These are phyloP conservation scores for Calvatia gigantea DNA, from an alignment of 768 basidiomycete genomes.

Conservation along the genomic window DNA sequence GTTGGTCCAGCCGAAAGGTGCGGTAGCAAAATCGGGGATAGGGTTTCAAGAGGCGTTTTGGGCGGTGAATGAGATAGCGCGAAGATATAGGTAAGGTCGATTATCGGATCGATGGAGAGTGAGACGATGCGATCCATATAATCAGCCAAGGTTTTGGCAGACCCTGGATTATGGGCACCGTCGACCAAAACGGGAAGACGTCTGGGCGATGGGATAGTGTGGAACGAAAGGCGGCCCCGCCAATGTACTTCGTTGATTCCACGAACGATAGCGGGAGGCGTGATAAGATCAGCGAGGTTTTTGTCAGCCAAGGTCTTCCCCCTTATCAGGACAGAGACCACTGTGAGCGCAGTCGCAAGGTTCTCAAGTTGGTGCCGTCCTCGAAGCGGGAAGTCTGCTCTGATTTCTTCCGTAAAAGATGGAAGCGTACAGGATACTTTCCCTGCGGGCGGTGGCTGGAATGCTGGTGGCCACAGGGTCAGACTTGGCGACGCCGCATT, in stretches of 20 bases:
- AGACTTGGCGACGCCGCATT: conserved; percentile 29
- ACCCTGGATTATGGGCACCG: conserved; percentile 82
- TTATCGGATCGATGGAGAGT: conserved; percentile 6
- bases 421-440: conserved; percentile 40
- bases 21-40: conserved; percentile 57
- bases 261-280: conserved; percentile 38
- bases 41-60: conserved; percentile 71
- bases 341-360: conserved; percentile 61
- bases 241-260: conserved; percentile 67
- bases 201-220: conserved; percentile 27
- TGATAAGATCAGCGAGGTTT: conserved; percentile 35
- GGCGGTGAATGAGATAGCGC: conserved; percentile 85
- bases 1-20: conserved; percentile 16
- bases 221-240: conserved; percentile 84
- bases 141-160: conserved; percentile 4
- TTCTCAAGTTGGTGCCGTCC: conserved; percentile 88
- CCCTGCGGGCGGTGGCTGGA: conserved; percentile 35
- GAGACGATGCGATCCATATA: neutral
- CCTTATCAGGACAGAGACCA: conserved; percentile 53
- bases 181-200: conserved; percentile 65
- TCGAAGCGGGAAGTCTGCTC: conserved; percentile 57
- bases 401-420: conserved; percentile 41
- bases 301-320: conserved; percentile 20
- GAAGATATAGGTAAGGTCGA: conserved; percentile 68
- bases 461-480: conserved; percentile 17